Conservation (phyloP, 208 protist genomes). For the Trypanosoma theileri region DNA sequence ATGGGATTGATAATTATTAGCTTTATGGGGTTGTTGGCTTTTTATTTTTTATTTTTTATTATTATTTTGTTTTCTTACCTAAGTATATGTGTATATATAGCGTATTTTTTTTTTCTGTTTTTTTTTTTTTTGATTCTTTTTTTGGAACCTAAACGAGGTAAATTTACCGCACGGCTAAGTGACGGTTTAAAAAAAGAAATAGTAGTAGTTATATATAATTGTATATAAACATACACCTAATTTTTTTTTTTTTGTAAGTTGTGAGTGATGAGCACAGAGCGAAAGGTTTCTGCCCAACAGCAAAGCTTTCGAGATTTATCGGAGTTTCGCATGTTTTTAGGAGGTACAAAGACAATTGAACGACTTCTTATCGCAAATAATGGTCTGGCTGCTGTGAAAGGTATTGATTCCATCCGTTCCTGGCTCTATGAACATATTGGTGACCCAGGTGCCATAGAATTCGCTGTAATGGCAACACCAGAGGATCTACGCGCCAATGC, state of each 20-base stretch:
- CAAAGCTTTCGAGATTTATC: slow-evolving; percentile 42
- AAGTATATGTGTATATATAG: background rate
- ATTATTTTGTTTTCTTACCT: background rate
- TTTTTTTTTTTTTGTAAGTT: too few species aligned
- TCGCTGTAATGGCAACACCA: slow-evolving; percentile 97
- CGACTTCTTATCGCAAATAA: slow-evolving; percentile 98
- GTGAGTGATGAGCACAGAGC: background rate
- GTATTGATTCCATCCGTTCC: slow-evolving; percentile 96
- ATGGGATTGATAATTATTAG: too few species aligned
- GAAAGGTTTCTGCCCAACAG: background rate
- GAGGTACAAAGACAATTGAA: slow-evolving; percentile 66
- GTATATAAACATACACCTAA: too few species aligned
- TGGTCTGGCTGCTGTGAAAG: slow-evolving; percentile 98
- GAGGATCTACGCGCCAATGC: slow-evolving; percentile 98
- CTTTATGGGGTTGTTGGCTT: background rate
- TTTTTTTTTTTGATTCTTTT: background rate
- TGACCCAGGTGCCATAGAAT: slow-evolving; percentile 93
- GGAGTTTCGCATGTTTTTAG: slow-evolving; percentile 54
- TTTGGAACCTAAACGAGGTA: background rate
- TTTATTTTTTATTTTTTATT: background rate
- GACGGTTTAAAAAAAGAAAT: background rate
- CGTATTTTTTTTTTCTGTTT: background rate
- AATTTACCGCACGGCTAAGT: too few species aligned
- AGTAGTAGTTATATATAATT: background rate
- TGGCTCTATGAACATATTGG: slow-evolving; percentile 96